phyloP scores from a whole-genome alignment of 2,329 filamentous ascomycete genomes.

The Plenodomus biglobosus region DNA sequence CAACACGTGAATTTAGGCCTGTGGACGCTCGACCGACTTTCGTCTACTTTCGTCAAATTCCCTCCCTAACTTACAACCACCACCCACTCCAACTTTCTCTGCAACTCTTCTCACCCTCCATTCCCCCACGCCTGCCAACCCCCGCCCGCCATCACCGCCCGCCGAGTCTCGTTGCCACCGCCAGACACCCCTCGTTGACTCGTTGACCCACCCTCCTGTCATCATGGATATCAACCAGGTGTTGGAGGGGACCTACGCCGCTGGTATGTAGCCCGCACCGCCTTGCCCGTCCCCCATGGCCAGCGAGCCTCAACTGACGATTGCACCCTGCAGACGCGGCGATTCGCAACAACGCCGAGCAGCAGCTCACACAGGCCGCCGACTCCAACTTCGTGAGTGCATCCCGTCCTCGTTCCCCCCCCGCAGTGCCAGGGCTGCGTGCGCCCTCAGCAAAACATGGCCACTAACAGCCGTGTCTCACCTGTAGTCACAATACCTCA shows the following conservation, averaged over 20 bases:
- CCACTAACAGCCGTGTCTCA: constrained; percentile 34
- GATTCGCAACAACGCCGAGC: constrained; percentile 87
- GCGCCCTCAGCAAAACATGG: constrained; percentile 17
- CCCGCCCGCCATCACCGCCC: constrained; percentile 12
- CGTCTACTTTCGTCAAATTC: constrained; percentile 44
- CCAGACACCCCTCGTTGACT: constrained; percentile 28
- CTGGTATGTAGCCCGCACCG: constrained; percentile 64
- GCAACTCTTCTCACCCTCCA: constrained; percentile 17
- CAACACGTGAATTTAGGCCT: constrained; percentile 44
- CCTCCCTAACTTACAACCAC: constrained; percentile 28
- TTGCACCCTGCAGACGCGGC: constrained; percentile 72
- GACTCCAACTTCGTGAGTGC: constrained; percentile 93
- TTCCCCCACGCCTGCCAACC: constrained; percentile 21
- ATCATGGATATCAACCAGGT: constrained; percentile 98
- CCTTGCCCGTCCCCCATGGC: constrained; percentile 11
- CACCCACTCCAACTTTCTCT: constrained; percentile 40
- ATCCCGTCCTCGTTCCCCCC: constrained; percentile 28
- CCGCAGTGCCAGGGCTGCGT: constrained; percentile 25
- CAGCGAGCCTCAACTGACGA: constrained; percentile 39
- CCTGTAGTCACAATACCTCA: constrained; percentile 73
- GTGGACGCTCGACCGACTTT: constrained; percentile 40
- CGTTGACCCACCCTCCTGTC: constrained; percentile 38
- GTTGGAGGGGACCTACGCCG: constrained; percentile 92
- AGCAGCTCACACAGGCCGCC: constrained; percentile 88
- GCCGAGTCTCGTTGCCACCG: constrained; percentile 14